Base-by-base conservation (phyloP, 108 stramenopile species). In the Cyclostephanos tholiformis region DNA sequence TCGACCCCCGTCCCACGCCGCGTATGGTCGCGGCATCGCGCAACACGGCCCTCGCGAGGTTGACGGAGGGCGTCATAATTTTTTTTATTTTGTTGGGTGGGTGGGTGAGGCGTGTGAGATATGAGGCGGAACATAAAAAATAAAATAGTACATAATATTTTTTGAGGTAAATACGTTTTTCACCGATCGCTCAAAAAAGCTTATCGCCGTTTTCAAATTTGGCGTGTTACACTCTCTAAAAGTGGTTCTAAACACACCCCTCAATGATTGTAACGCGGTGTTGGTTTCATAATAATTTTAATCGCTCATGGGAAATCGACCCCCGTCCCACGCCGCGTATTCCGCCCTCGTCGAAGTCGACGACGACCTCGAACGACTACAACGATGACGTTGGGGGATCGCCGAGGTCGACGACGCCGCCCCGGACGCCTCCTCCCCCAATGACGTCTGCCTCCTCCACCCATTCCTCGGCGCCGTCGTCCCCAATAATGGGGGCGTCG, bases 391-490 rank as follows among this genome's bases (percentile, higher is more conserved):
- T 14, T 57, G 19, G 6, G 19, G 59, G n/a, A n/a, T n/a, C n/a
- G n/a, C n/a, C 36, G 38, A 19, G n/a, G 30, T n/a, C 59, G 38
- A 43, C 68, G 57, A n/a, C 58, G 0, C 10, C 56, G 22, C 29
- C 49, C 0, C 12, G 0, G 65, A 46, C 46, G 32, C 48, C 63
- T 26, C 63, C 41, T 7, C 41, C 41, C 6, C 0, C 1, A 7
- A 9, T 41, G 11, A 41, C 41, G 41, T 41, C 41, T 6, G 22
- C 63, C 50, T 36, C 51, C 50, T 53, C 67, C 26, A 19, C 51
- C 27, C 36, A 43, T 58, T 69, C 68, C 16, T 69, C 68, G 11
- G 53, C 56, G 25, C 56, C 36, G 8, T 56, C 68, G 4, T 69
- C 66, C 13, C 66, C 66, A 27, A 67, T n/a, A n/a, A 49, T 30